A percentile compares a stretch with the other conserved stretches of the same genome.
Evolutionary conservation across 1,284 basidiomycete genomes (phyloP).

Genomic region (Leccinum holopus): DNA sequence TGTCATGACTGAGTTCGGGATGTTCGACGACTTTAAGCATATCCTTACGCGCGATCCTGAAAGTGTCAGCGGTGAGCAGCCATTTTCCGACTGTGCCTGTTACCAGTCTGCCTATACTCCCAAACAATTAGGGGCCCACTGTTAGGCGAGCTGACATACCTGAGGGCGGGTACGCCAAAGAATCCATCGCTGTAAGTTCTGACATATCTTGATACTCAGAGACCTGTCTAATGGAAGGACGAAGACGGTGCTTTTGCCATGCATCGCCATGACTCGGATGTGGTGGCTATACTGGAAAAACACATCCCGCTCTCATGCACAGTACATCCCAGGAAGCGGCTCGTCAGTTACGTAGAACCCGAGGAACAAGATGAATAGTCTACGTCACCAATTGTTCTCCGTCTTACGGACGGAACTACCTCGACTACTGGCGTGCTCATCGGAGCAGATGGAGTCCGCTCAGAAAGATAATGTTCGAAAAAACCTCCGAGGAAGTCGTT

Average conservation of each 20-base stretch:
- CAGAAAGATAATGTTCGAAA: conserved; percentile 22
- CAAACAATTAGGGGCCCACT: conserved; percentile 1
- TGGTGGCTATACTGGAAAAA: conserved; percentile 24
- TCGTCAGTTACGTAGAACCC: conserved; percentile 13
- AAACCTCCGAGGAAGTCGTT: conserved; percentile 5
- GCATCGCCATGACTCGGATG: conserved; percentile 23
- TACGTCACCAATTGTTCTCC: conserved; percentile 8
- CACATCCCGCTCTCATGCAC: conserved; percentile 23
- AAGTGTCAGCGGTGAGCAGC: conserved; percentile 1
- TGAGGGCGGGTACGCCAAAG: conserved; percentile 19
- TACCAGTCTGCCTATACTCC: not conserved
- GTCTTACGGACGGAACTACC: conserved; percentile 22
- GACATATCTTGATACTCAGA: no score
- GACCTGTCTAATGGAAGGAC: not conserved
- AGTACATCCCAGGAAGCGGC: conserved; percentile 21
- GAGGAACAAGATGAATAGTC: conserved; percentile 1
- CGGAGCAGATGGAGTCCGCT: conserved; percentile 24
- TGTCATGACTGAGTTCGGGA: conserved; percentile 20
- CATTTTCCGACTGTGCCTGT: not conserved
- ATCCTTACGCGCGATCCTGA: conserved; percentile 3
- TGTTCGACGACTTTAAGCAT: conserved; percentile 20
- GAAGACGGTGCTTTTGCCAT: conserved; percentile 14
- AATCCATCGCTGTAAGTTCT: conserved; percentile 9
- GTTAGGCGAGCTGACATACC: conserved; percentile 19
- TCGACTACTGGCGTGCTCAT: conserved; percentile 21